phyloP scores from a whole-genome alignment of 2,329 filamentous ascomycete genomes.

The Aspergillus transmontanensis region DNA sequence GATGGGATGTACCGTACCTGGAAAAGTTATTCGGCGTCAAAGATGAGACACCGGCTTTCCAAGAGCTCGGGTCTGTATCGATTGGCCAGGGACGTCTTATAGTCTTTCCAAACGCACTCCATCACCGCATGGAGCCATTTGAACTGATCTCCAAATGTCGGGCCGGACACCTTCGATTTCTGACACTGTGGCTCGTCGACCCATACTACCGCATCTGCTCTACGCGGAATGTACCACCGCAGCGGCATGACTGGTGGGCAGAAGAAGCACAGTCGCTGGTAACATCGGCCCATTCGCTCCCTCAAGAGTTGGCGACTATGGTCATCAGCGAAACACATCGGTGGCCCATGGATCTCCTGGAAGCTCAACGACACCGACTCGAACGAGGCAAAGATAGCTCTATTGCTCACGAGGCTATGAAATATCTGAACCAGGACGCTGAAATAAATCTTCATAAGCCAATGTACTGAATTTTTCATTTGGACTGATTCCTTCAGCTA shows the following conservation, averaged over 20 bases:
- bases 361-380: neutral
- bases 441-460: neutral
- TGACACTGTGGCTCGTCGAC: conserved; percentile 18
- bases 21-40: conserved; percentile 9
- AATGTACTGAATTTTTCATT: too few species aligned
- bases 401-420: neutral
- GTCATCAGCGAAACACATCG: neutral
- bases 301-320: neutral
- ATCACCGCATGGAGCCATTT: conserved; percentile 12
- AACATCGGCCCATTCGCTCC: neutral
- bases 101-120: conserved; percentile 14
- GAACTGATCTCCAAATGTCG: conserved; percentile 12
- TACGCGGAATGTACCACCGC: conserved; percentile 17
- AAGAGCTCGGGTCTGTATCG: conserved; percentile 16
- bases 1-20: conserved; percentile 16
- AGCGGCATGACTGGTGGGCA: conserved; percentile 37
- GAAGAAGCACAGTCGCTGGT: neutral
- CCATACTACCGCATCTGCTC: conserved; percentile 18
- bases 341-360: neutral
- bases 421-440: neutral
- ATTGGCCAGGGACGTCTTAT: conserved; percentile 14
- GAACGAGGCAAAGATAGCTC: neutral
- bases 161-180: conserved; percentile 11
- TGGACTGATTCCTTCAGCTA: too few species aligned
- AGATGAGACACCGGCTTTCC: conserved; percentile 1